phyloP scores from a whole-genome alignment of 2,329 filamentous ascomycete genomes.

The Herpotrichia juniperi region DNA sequence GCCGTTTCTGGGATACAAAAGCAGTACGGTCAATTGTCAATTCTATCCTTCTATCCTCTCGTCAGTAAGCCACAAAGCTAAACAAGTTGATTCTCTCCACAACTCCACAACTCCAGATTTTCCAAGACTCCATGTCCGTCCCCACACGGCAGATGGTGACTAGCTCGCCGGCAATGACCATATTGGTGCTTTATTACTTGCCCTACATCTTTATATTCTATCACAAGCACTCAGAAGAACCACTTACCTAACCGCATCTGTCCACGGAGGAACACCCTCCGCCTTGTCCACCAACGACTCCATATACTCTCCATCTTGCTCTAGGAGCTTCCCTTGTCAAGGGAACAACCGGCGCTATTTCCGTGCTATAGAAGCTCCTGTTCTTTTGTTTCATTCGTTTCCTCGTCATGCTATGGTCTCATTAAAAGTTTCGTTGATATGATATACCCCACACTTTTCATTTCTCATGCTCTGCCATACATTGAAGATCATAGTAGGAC shows the following conservation, averaged over 20 bases:
- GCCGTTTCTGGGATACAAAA: too few species aligned
- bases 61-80: too few species aligned
- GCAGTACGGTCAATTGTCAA: too few species aligned
- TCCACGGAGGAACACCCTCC: conserved; percentile 16
- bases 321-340: conserved; percentile 10
- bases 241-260: conserved; percentile 9
- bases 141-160: neutral
- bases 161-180: conserved; percentile 2
- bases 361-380: neutral
- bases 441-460: conserved; percentile 6
- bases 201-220: neutral
- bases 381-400: conserved; percentile 12
- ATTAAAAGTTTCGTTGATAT: conserved; percentile 17
- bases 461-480: conserved; percentile 2
- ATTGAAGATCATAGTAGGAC: conserved; percentile 4
- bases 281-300: conserved; percentile 7
- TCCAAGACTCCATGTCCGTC: neutral
- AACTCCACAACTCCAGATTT: neutral
- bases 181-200: conserved; percentile 13
- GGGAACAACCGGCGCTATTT: conserved; percentile 9
- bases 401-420: neutral
- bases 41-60: too few species aligned
- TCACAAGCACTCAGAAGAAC: neutral
- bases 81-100: too few species aligned
- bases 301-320: conserved; percentile 6